Base-by-base conservation (phyloP, 2,329 filamentous ascomycete genomes). In the Macrophomina tecta region DNA sequence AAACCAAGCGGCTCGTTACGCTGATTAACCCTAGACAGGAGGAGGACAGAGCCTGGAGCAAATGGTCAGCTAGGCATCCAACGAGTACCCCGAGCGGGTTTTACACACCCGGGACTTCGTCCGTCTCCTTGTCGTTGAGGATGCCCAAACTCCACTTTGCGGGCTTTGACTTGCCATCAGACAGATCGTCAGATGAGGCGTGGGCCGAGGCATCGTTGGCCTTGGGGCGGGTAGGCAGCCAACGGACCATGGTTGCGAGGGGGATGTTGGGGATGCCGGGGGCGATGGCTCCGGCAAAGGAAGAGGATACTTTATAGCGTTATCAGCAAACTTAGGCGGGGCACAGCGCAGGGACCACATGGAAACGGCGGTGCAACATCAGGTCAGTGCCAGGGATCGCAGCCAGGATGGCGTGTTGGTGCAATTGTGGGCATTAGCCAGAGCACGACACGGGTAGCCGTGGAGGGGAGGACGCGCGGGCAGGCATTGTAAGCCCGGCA, bases 41-140 rank as follows among this genome's bases (percentile, higher is more conserved):
- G 81, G 52, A 89, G 82, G 48, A 90, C 82, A 14, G 87, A 89
- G 63, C 87, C 86, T 87, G 69, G 51, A 18, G 18, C n/a, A 14
- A 9, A 28, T 11, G 16, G 51, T 65, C 30, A 67, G 18, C 32
- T 5, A n/a, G 34, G 48, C 38, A 23, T 16, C 48, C 53, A 7
- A 7, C 1, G 14, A 34, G 23, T 14, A 30, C 49, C 8, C 36
- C n/a, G 28, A 4, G 28, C 28, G 11, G 49, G 46, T 9, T 23
- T 23, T 23, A 30, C 85, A 69, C 81, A 93, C 92, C 92, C 71
- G 94, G 94, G 12, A 97, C 93, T 79, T 97, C 91, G 69, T 95
- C 91, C 0, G 93, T 97, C 67, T 90, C 78, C 56, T 82, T 87
- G 72, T 95, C 92, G 73, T 93, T 94, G 69, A 97, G 78, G 32